Percentiles rank a stretch among this genome's conserved stretches.
Evolutionary conservation across 2,329 filamentous ascomycete genomes (phyloP).

Genomic region (Colletotrichum chlorophyti): DNA sequence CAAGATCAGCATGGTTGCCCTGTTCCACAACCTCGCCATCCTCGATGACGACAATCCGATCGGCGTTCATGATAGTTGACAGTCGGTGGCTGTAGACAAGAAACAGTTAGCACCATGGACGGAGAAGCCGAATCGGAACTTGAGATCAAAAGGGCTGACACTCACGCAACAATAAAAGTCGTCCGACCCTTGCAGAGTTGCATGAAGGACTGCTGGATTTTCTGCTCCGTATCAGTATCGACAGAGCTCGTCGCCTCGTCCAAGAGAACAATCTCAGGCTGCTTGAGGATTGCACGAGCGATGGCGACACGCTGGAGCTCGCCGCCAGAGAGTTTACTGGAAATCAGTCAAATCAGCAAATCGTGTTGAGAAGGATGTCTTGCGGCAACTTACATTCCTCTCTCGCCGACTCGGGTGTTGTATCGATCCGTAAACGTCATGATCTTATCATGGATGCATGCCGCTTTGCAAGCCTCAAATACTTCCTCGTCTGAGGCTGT

Average conservation of each 20-base stretch:
- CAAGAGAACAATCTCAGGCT: conserved; percentile 76
- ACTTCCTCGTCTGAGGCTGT: conserved; percentile 63
- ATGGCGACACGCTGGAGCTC: conserved; percentile 73
- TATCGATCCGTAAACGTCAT: conserved; percentile 59
- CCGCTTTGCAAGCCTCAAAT: conserved; percentile 59
- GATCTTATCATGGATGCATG: conserved; percentile 66
- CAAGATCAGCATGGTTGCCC: conserved; percentile 65
- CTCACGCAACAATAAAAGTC: conserved; percentile 70
- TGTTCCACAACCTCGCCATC: conserved; percentile 69
- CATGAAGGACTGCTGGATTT: conserved; percentile 68
- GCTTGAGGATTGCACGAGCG: conserved; percentile 75
- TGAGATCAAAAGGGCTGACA: conserved; percentile 15
- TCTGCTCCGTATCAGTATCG: conserved; percentile 72
- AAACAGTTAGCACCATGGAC: background rate
- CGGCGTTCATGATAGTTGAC: conserved; percentile 74
- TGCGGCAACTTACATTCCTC: conserved; percentile 48
- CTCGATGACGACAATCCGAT: conserved; percentile 70
- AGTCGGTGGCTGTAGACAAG: conserved; percentile 67
- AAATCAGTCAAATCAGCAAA: conserved; percentile 33
- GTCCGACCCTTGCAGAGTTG: conserved; percentile 66
- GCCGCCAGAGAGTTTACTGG: conserved; percentile 69
- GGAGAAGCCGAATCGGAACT: background rate
- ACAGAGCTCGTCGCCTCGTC: conserved; percentile 83
- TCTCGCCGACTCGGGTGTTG: conserved; percentile 56
- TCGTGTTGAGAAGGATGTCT: background rate